These are phyloP conservation scores for Yarrowia yakushimensis DNA, from an alignment of 805 yeast genomes.

Conservation along the genomic window DNA sequence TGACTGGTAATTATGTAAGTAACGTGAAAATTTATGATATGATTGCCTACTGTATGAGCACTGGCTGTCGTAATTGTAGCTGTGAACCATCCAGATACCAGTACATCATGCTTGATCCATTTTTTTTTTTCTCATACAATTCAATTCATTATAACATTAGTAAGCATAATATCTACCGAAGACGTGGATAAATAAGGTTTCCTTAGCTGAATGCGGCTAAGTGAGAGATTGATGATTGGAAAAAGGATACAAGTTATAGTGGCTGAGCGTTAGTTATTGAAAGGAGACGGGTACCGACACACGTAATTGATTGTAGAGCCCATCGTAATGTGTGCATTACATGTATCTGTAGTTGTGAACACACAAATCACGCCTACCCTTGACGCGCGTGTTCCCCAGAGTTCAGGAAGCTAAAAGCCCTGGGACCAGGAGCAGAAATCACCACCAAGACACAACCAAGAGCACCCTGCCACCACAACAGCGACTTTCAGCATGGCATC, in stretches of 20 bases:
- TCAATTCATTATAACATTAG: no score
- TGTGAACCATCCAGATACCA: no score
- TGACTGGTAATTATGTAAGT: conserved; percentile 33
- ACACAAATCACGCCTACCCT: not conserved
- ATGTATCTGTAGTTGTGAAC: not conserved
- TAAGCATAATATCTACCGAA: no score
- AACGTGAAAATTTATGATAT: not conserved
- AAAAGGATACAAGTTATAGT: no score
- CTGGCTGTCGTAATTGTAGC: no score
- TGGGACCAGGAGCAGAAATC: not conserved
- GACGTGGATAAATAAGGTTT: not conserved
- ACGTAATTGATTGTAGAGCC: not conserved
- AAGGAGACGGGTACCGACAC: no score
- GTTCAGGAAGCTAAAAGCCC: not conserved
- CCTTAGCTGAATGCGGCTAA: not conserved
- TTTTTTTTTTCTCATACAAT: no score
- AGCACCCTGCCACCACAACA: not conserved
- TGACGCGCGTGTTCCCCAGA: not conserved
- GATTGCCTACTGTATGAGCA: no score
- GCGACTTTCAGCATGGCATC: not conserved
- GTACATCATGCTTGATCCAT: no score
- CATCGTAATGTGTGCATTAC: not conserved
- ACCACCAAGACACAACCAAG: not conserved
- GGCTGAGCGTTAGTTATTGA: no score
- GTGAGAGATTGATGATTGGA: not conserved